Evolutionary conservation across 495 filamentous ascomycete genomes (phyloP).

Genomic region (Podospora australis): DNA sequence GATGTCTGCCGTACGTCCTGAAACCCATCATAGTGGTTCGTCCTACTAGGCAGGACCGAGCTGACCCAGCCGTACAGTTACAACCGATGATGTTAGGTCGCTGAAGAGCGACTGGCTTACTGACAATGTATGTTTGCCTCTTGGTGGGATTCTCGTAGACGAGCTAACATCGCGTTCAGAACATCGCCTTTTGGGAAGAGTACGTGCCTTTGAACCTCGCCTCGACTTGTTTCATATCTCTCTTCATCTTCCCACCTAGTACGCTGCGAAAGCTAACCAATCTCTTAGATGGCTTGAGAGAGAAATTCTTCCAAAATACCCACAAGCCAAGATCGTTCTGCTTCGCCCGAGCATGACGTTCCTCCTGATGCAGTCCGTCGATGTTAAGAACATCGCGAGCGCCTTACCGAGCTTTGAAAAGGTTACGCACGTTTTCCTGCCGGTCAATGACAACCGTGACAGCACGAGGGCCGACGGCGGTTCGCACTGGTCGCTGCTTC

Average conservation of each 20-base stretch:
- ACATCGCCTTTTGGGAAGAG: conserved; percentile 98
- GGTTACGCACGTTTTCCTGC: conserved; percentile 93
- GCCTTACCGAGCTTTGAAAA: conserved; percentile 73
- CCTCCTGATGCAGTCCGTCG: conserved; percentile 76
- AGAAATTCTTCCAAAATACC: conserved; percentile 69
- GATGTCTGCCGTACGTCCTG: conserved; percentile 37
- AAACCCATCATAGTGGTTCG: not conserved
- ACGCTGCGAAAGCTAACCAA: conserved; percentile 9
- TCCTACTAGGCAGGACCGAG: not conserved
- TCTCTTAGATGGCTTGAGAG: conserved; percentile 73
- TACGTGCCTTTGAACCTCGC: conserved; percentile 43
- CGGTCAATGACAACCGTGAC: conserved; percentile 83
- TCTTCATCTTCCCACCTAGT: not conserved
- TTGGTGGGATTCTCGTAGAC: conserved; percentile 10
- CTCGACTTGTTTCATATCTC: not conserved
- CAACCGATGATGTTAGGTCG: conserved; percentile 72
- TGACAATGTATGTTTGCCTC: conserved; percentile 68
- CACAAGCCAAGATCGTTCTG: conserved; percentile 78
- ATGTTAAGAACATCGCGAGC: conserved; percentile 63
- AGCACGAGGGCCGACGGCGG: conserved; percentile 76
- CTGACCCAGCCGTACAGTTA: conserved; percentile 27
- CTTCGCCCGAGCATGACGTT: conserved; percentile 92
- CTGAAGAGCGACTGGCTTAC: conserved; percentile 94
- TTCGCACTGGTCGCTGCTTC: conserved; percentile 88
- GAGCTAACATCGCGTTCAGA: conserved; percentile 38